A percentile compares a stretch with the other conserved stretches of the same genome.
Conservation (phyloP, 2,329 filamentous ascomycete genomes). For the Aspergillus niger region DNA sequence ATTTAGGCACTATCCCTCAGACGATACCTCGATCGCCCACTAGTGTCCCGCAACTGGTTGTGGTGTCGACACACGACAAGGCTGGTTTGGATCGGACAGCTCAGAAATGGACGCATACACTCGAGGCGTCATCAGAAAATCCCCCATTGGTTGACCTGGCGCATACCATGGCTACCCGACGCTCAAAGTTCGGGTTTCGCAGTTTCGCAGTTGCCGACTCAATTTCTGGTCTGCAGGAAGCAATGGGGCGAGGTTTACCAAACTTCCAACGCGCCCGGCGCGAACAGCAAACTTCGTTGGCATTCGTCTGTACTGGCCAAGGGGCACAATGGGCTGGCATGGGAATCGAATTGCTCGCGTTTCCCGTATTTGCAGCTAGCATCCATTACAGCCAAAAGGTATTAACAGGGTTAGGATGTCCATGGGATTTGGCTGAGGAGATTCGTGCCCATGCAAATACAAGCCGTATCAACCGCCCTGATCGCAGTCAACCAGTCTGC, state of each 20-base stretch:
- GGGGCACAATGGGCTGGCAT: slow-evolving; percentile 48
- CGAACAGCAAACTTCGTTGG: slow-evolving; percentile 18
- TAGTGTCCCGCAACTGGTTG: not conserved
- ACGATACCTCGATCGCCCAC: not conserved
- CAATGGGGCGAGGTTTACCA: not conserved
- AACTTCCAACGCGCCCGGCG: slow-evolving; percentile 17
- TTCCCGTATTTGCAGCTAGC: slow-evolving; percentile 18
- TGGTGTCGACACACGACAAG: not conserved
- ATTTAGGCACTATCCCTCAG: slow-evolving; percentile 2
- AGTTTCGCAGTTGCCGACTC: slow-evolving; percentile 22
- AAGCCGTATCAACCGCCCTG: slow-evolving; percentile 23
- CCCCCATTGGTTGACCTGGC: slow-evolving; percentile 1
- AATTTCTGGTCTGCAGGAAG: slow-evolving; percentile 5
- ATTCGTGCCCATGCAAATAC: slow-evolving; percentile 15
- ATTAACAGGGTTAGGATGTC: slow-evolving; percentile 15
- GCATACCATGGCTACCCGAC: slow-evolving; percentile 22
- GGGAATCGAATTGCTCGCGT: slow-evolving; percentile 41
- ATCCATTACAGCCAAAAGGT: slow-evolving; percentile 2
- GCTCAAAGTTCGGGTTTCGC: slow-evolving; percentile 23
- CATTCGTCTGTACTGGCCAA: slow-evolving; percentile 46
- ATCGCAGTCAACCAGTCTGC: slow-evolving; percentile 29
- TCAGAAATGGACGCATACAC: slow-evolving; percentile 15
- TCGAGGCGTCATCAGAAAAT: slow-evolving; percentile 12
- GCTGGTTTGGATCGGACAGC: slow-evolving; percentile 21
- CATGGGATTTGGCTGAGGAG: slow-evolving; percentile 32